Evolutionary conservation across 169 alveolate genomes (phyloP), one percentile per base, ranked within the genome.

Genomic region (Cyclospora cayetanensis): DNA sequence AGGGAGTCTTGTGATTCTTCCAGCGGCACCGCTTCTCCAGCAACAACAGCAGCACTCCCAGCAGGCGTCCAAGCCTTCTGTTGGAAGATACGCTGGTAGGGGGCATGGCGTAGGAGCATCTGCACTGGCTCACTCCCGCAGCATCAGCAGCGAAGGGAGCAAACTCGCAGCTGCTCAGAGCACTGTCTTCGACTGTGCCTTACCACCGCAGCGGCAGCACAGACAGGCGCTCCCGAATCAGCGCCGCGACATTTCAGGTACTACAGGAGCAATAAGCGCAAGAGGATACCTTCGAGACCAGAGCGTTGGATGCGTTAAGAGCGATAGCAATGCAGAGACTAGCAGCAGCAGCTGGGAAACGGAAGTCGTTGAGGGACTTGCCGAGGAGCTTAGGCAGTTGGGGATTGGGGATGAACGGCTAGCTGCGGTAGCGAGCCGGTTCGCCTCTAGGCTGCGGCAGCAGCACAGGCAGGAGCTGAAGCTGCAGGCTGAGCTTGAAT

Each of bases 101-200:
- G 79, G 79, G 4, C 46, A 7, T 3, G 50, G 25, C 15, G 79
- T 46, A 4, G 79, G 43, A 18, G 79, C 79, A 9, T 3, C 39
- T 18, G 25, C 79, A 4, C 43, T 66, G 25, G 29, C 79, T n/a
- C 27, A 12, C 35, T 2, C 76, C 35, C n/a, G 76, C 20, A 65
- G 76, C 79, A 66, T 22, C 79, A 66, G 79, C 79, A 66, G 79
- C 79, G n/a, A n/a, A n/a, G n/a, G n/a, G n/a, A n/a, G n/a, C n/a
- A n/a, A n/a, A n/a, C n/a, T n/a, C n/a, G n/a, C n/a, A n/a, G n/a
- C n/a, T n/a, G 1, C 31, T 39, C 31, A 63, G 37, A n/a, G 2
- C 9, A 20, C 34, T 2, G 11, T 39, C 25, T 9, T 4, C 41
- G 27, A 12, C 74, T 27, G 35, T 39, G 9, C 22, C 37, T 34